Evolutionary conservation across 306 rosid species (phyloP).

Genomic region (Geum urbanum): DNA sequence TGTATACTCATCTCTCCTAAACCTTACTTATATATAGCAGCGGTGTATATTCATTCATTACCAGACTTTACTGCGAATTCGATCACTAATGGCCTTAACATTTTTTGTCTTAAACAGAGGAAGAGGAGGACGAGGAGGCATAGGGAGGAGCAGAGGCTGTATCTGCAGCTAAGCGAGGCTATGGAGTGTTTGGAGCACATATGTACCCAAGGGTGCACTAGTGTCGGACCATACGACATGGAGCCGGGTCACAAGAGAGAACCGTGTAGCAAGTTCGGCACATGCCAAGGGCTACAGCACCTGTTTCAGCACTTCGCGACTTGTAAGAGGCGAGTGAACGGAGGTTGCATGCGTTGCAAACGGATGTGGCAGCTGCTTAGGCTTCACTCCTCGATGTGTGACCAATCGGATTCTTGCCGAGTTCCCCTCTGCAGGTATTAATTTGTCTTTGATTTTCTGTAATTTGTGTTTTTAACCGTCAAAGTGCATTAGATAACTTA

Average conservation of each 20-base stretch:
- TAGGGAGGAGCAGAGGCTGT: conserved; percentile 55
- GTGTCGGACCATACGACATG: conserved; percentile 60
- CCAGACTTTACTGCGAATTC: background rate
- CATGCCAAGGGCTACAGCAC: conserved; percentile 73
- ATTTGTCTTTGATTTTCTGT: background rate
- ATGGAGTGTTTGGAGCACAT: conserved; percentile 97
- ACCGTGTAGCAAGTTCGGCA: conserved; percentile 61
- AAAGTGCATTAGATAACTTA: background rate
- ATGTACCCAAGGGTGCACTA: conserved; percentile 77
- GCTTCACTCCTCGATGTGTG: conserved; percentile 73
- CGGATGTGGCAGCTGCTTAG: conserved; percentile 94
- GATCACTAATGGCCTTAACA: background rate
- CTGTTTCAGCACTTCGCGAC: conserved; percentile 68
- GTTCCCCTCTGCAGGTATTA: conserved; percentile 90
- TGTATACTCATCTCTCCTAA: too few species aligned
- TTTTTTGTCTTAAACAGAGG: conserved; percentile 44
- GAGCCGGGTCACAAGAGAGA: conserved; percentile 39
- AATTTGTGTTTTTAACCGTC: background rate
- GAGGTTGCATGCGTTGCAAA: conserved; percentile 76
- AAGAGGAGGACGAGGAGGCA: conserved; percentile 50
- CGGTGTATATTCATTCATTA: background rate
- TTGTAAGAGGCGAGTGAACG: conserved; percentile 44
- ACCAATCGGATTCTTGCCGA: conserved; percentile 61
- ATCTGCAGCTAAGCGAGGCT: conserved; percentile 70
- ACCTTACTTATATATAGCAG: too few species aligned